These are phyloP conservation scores for Poterioochromonas sp. DNA, from an alignment of 352 stramenopile species.

Conservation along the genomic window DNA sequence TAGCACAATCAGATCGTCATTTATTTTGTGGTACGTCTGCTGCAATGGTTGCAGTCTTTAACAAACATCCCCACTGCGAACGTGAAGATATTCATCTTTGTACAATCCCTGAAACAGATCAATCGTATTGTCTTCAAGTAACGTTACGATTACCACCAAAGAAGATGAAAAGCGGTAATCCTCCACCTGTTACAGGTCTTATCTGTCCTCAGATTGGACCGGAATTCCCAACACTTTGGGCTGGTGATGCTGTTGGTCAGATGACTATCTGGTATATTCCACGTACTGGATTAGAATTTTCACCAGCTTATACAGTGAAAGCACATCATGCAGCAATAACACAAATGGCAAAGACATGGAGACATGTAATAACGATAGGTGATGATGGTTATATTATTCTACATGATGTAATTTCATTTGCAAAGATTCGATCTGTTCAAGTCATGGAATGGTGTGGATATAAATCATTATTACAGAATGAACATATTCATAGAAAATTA, in stretches of 20 bases:
- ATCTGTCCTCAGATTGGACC: neutral
- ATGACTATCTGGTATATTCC: constrained; percentile 20
- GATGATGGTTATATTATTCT: constrained; percentile 22
- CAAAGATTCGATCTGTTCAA: neutral
- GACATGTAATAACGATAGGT: constrained; percentile 1
- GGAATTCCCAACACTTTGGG: constrained; percentile 1
- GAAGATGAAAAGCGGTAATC: neutral
- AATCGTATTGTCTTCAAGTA: constrained; percentile 20
- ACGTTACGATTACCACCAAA: neutral
- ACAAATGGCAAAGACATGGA: neutral
- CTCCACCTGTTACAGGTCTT: neutral
- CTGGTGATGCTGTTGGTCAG: neutral
- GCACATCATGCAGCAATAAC: neutral
- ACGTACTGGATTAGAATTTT: neutral
- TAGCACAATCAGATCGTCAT: constrained; percentile 21
- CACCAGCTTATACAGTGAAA: neutral
- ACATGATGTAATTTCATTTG: neutral
- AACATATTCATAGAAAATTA: neutral
- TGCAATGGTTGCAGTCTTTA: neutral
- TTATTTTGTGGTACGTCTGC: constrained; percentile 10
- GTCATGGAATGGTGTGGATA: neutral
- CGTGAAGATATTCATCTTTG: constrained; percentile 22
- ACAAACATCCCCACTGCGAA: neutral
- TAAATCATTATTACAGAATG: neutral
- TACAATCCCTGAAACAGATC: neutral